These are phyloP conservation scores for Plasmodium inui DNA, from an alignment of 169 alveolate genomes.

Conservation along the genomic window DNA sequence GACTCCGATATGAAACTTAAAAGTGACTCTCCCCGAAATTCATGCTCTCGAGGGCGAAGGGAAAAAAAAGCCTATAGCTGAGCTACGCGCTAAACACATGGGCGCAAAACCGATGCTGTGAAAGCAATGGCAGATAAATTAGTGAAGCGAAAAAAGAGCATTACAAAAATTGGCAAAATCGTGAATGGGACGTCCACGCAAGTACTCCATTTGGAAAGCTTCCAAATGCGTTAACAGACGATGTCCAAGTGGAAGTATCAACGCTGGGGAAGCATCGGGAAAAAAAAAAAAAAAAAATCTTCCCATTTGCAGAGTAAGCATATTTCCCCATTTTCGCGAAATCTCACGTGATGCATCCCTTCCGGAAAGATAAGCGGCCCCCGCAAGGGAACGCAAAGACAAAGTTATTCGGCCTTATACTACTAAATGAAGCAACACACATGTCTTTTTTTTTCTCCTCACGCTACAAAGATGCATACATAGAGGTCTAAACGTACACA, in stretches of 20 bases:
- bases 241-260: neutral
- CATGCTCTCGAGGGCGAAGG: neutral
- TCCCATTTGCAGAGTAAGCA: neutral
- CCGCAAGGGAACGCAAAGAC: neutral
- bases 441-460: neutral
- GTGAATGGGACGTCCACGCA: neutral
- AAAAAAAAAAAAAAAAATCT: conserved; percentile 1
- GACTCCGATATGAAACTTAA: neutral
- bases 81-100: neutral
- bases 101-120: neutral
- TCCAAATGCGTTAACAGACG: neutral
- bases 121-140: neutral
- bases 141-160: neutral
- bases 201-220: neutral
- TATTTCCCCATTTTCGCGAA: neutral
- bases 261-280: neutral
- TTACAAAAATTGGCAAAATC: neutral
- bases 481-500: neutral
- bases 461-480: neutral
- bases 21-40: neutral
- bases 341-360: neutral
- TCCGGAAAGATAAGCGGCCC: neutral
- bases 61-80: neutral
- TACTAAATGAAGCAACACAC: neutral
- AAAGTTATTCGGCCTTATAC: neutral